Base-by-base conservation (phyloP, 176 grass and related monocot genomes). In the Melocanna baccifera region DNA sequence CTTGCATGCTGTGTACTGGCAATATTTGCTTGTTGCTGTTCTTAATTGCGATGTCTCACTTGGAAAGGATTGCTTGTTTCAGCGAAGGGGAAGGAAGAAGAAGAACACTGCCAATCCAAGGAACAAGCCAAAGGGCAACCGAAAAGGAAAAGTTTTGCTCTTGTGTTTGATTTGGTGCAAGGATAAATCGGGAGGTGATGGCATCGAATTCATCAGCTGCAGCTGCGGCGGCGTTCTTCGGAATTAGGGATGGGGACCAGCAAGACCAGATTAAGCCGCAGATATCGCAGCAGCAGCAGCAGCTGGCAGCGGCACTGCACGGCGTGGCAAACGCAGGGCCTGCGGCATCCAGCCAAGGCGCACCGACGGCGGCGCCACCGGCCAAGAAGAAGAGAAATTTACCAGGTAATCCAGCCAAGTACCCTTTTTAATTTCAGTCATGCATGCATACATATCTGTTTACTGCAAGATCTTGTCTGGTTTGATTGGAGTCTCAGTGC, bases 301-400 rank as follows among this genome's bases (percentile, higher is more conserved):
- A 88, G 90, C 84, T 67, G 83, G 87, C 77, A 9, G 80, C 89
- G 51, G 43, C 81, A 67, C 61, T 87, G 25, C 62, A 85, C 42
- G 77, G 85, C 47, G 63, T 28, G 71, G 81, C 51, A 53, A 26
- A 14, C 11, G 78, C 83, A 0, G 68, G 79, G 48, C 36, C 89
- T 18, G 63, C 89, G 5, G 50, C 62, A 9, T 67, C 52, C 30
- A 63, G 71, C 79, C 55, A 81, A 26, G 64, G 83, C 40, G 67
- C 67, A 39, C 25, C 82, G 47, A 0, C 85, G 13, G 63, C 85
- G 39, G 57, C 41, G 61, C 90, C 93, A 36, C 87, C 93, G 26
- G 87, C 85, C 76, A 98, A 96, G 89, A 98, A 96, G 96, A 98
- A 93, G 83, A 93, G 93, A 61, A 98, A 85, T 80, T 56, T 94